A percentile compares a stretch with the other conserved stretches of the same genome.
phyloP scores from a whole-genome alignment of 1,139 yeast species.

The Sugiyamaella novakii region DNA sequence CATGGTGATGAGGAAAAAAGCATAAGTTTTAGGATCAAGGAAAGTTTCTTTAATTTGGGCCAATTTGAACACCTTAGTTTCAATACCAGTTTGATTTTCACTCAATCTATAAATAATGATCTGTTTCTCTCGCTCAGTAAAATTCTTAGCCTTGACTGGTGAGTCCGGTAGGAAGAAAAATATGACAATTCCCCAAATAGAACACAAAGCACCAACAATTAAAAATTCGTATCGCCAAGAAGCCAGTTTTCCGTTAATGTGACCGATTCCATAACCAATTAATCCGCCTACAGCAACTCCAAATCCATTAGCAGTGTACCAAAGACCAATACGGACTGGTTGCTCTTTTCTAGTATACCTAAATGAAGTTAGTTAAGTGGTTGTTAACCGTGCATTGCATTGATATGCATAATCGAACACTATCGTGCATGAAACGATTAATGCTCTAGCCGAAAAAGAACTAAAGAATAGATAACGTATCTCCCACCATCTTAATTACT shows the following conservation, averaged over 20 bases:
- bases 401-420: neutral
- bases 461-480: too few relatives aligned
- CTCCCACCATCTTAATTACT: too few relatives aligned
- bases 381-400: neutral
- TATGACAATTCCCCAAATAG: constrained; percentile 53
- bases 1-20: constrained; percentile 47
- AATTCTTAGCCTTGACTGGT: constrained; percentile 57
- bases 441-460: constrained; percentile 3
- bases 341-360: constrained; percentile 53
- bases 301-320: constrained; percentile 32
- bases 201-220: constrained; percentile 37
- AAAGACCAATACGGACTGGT: constrained; percentile 45
- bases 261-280: constrained; percentile 51
- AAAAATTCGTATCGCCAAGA: constrained; percentile 49
- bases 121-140: constrained; percentile 53
- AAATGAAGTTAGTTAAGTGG: neutral
- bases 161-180: constrained; percentile 53
- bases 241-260: constrained; percentile 45
- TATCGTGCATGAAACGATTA: neutral
- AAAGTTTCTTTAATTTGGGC: constrained; percentile 52
- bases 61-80: constrained; percentile 53
- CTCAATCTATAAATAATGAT: constrained; percentile 57
- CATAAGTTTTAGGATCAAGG: constrained; percentile 49
- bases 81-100: constrained; percentile 52
- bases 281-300: constrained; percentile 45